A percentile compares a stretch with the other conserved stretches of the same genome.
phyloP scores from a whole-genome alignment of 2,329 filamentous ascomycete genomes.

The Rugonectria rugulosa region DNA sequence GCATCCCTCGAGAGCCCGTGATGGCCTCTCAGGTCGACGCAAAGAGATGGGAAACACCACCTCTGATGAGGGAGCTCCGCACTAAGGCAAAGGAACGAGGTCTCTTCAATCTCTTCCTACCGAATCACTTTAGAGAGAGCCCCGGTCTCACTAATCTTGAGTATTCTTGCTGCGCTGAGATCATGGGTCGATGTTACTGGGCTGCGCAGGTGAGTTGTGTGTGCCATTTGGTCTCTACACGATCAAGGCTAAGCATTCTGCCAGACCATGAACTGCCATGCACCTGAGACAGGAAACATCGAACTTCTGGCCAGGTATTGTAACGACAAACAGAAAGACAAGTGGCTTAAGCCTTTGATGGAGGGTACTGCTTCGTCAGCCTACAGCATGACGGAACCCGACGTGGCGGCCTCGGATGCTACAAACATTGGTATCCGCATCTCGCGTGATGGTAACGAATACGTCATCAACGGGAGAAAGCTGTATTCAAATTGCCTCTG shows the following conservation, averaged over 20 bases:
- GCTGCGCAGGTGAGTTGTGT: slow-evolving; percentile 50
- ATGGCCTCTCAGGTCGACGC: slow-evolving; percentile 77
- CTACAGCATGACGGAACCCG: slow-evolving; percentile 89
- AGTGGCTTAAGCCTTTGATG: slow-evolving; percentile 80
- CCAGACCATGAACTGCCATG: slow-evolving; percentile 83
- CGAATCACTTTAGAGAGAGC: slow-evolving; percentile 89
- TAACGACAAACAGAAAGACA: slow-evolving; percentile 77
- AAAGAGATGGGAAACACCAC: slow-evolving; percentile 77
- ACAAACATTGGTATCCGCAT: slow-evolving; percentile 87
- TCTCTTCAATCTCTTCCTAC: slow-evolving; percentile 94
- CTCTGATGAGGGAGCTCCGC: slow-evolving; percentile 58
- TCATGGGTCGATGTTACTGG: slow-evolving; percentile 79
- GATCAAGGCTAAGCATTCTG: slow-evolving; percentile 45
- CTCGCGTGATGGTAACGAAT: slow-evolving; percentile 78
- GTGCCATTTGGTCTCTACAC: too few species aligned
- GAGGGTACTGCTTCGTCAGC: slow-evolving; percentile 83
- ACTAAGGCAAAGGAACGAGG: slow-evolving; percentile 71
- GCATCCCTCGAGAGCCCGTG: slow-evolving; percentile 79
- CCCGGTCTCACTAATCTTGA: slow-evolving; percentile 92
- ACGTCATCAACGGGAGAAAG: slow-evolving; percentile 90
- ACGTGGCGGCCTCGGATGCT: slow-evolving; percentile 83
- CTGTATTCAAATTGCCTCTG: slow-evolving; percentile 95
- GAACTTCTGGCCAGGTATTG: slow-evolving; percentile 88
- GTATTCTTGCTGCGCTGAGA: slow-evolving; percentile 93
- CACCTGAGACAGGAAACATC: slow-evolving; percentile 91